Evolutionary conservation across 2,329 filamentous ascomycete species (phyloP), one percentile per base, ranked within the genome.

Genomic region (Alternaria triticimaculans): DNA sequence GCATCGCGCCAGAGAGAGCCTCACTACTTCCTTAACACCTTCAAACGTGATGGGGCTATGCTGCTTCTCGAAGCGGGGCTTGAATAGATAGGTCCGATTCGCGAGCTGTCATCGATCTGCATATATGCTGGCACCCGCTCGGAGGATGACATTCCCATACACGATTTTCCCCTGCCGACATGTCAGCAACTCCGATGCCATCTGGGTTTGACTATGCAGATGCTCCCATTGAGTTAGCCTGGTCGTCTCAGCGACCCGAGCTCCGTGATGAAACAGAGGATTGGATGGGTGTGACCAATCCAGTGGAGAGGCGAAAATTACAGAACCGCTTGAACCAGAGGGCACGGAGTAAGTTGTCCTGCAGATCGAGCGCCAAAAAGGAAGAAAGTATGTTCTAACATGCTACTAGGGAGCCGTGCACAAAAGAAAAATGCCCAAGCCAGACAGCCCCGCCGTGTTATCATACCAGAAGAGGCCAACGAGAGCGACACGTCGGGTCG

Each of bases 311-410:
- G 18, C 65, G 66, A 41, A 71, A 65, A 44, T 23, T 72, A 37
- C 67, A 72, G 44, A 72, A 72, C 48, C 60, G 70, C 14, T 37
- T 72, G 21, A 72, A 72, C 44, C 66, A 72, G 20, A 58, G 70
- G 56, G 58, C 64, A 21, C 60, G 62, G 25, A 65, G 64, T 65
- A 18, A 57, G 62, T 68, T 21, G 14, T 14, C 12, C 2, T 23
- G 7, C 3, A 14, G 11, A 33, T 37, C 7, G 14, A 11, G 0
- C 2, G n/a, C 15, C 45, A 41, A 12, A 12, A 14, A 41, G 5
- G 2, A 58, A 58, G 4, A 15, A 23, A 51, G 4, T 4, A 9
- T 3, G 15, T 7, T 15, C 44, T 61, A 12, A 43, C 25, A 15
- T 15, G 20, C n/a, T 9, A 14, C 12, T 25, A 33, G 57, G 57